Evolutionary conservation across 1,284 basidiomycete species (phyloP).

Genomic region (Thecaphora frezii): DNA sequence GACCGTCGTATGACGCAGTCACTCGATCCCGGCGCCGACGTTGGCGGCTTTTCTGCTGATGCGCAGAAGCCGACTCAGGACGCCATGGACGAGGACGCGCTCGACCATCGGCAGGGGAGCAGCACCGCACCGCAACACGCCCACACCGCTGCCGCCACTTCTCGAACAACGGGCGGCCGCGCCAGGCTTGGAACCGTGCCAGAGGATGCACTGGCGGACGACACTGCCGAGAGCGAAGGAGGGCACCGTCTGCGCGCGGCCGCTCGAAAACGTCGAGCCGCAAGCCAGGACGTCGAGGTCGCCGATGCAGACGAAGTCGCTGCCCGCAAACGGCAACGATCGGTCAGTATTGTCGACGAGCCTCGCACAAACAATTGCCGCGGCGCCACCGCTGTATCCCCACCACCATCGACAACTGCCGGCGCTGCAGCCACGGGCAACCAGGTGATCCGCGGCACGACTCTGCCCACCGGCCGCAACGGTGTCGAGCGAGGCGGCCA

Average conservation of each 20-base stretch:
- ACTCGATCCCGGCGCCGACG: no score
- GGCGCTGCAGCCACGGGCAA: not conserved
- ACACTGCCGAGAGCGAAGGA: not conserved
- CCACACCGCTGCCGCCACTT: no score
- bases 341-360: not conserved
- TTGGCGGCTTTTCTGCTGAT: no score
- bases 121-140: no score
- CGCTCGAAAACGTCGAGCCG: not conserved
- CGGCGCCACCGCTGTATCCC: no score
- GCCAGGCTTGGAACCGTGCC: not conserved
- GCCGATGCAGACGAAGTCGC: not conserved
- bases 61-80: not conserved
- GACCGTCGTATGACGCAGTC: conserved; percentile 8
- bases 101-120: no score
- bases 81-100: no score
- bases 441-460: conserved; percentile 14
- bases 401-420: no score
- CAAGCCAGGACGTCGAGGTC: not conserved
- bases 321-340: not conserved
- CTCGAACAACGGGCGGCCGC: no score
- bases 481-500: conserved; percentile 16
- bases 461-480: not conserved
- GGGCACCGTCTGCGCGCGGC: no score
- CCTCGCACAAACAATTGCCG: no score
- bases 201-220: not conserved